Evolutionary conservation across 352 stramenopile species (phyloP).

Genomic region (Phytophthora fragariae): DNA sequence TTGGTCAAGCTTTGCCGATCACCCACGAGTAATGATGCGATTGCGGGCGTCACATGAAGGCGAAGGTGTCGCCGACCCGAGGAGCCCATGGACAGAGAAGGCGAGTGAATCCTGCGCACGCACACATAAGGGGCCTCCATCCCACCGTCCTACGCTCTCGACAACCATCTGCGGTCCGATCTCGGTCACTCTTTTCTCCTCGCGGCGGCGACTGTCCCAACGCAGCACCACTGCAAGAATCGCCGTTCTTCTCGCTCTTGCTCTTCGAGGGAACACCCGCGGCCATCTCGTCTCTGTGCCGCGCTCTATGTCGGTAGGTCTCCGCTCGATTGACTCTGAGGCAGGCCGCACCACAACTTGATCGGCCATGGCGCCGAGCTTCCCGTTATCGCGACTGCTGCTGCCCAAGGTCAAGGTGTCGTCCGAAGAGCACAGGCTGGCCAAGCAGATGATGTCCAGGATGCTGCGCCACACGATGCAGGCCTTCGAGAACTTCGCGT

Average conservation of each 20-base stretch:
- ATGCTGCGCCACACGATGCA: constrained; percentile 56
- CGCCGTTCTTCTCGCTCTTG: too few relatives aligned
- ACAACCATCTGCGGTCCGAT: constrained; percentile 12
- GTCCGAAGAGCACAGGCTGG: constrained; percentile 40
- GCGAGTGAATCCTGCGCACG: constrained; percentile 13
- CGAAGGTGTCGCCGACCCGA: background rate
- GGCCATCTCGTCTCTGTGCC: background rate
- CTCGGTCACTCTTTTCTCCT: background rate
- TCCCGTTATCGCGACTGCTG: constrained; percentile 58
- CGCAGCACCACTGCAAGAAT: background rate
- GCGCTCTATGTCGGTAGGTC: background rate
- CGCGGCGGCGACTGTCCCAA: background rate
- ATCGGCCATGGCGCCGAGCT: constrained; percentile 44
- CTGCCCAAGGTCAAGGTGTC: constrained; percentile 54
- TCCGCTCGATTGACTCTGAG: background rate
- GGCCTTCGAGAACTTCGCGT: constrained; percentile 55
- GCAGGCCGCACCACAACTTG: constrained; percentile 1
- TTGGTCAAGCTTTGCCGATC: background rate
- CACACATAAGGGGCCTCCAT: constrained; percentile 2
- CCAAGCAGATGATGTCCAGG: constrained; percentile 50
- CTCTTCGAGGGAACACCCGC: constrained; percentile 29
- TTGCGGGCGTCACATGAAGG: background rate
- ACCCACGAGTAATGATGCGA: background rate
- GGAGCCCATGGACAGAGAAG: constrained; percentile 1
- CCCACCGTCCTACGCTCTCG: background rate